These are phyloP conservation scores for Agaricus blazei DNA, from an alignment of 768 basidiomycete species.

Conservation along the genomic window DNA sequence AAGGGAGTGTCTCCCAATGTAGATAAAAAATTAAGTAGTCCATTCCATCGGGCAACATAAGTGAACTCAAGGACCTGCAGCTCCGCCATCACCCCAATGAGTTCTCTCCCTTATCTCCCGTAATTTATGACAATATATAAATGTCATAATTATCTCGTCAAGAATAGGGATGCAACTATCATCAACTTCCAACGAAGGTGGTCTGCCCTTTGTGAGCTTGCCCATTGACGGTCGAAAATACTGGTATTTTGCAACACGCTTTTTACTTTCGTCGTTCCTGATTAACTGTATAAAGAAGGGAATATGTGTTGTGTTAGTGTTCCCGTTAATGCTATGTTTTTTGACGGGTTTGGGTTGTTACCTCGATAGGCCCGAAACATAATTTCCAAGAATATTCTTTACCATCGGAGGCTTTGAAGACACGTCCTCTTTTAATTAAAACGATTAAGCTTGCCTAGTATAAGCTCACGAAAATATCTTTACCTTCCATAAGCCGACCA, in stretches of 20 bases:
- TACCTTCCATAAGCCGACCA: constrained; percentile 13
- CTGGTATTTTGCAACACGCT: constrained; percentile 14
- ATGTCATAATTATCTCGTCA: constrained; percentile 26
- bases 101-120: constrained; percentile 18
- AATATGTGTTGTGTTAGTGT: not conserved
- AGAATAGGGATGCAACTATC: constrained; percentile 21
- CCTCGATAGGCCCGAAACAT: constrained; percentile 15
- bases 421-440: not conserved
- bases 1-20: too few relatives aligned
- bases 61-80: too few relatives aligned
- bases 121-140: constrained; percentile 25
- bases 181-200: constrained; percentile 22
- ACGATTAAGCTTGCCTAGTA: not conserved
- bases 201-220: constrained; percentile 2
- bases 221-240: constrained; percentile 6
- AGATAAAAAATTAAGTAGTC: too few relatives aligned
- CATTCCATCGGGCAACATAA: too few relatives aligned
- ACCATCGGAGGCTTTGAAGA: constrained; percentile 16
- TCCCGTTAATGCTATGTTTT: too few relatives aligned
- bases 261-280: constrained; percentile 16
- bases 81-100: too few relatives aligned
- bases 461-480: not conserved
- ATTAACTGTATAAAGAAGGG: constrained; percentile 10
- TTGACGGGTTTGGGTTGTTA: not conserved
- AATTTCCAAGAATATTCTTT: constrained; percentile 28